These are phyloP conservation scores for Balamuthia mandrillaris DNA, from an alignment of 208 protist species.

Conservation along the genomic window DNA sequence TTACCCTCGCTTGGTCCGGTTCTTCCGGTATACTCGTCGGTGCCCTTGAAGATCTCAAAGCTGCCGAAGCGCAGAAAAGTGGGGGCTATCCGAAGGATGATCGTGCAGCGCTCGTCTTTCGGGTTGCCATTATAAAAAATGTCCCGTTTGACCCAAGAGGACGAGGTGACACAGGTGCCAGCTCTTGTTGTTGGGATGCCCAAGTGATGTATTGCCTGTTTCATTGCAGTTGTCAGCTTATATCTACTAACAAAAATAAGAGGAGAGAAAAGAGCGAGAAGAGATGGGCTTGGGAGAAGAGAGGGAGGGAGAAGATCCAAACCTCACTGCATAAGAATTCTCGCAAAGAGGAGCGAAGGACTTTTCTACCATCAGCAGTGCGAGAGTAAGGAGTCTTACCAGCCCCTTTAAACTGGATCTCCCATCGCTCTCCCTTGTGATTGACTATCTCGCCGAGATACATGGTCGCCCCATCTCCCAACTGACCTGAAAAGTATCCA, in stretches of 20 bases:
- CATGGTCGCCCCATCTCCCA: conserved; percentile 69
- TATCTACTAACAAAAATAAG: not conserved
- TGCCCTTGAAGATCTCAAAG: conserved; percentile 62
- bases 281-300: not conserved
- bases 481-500: conserved; percentile 65
- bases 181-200: conserved; percentile 68
- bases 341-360: conserved; percentile 67
- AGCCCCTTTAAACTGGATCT: conserved; percentile 57
- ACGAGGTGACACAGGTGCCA: conserved; percentile 17
- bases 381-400: conserved; percentile 70
- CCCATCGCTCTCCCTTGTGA: conserved; percentile 50
- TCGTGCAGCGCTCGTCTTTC: conserved; percentile 44
- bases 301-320: too few species aligned
- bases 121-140: conserved; percentile 56
- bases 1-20: conserved; percentile 11
- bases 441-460: conserved; percentile 64
- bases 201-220: conserved; percentile 64
- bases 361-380: conserved; percentile 63
- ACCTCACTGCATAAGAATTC: conserved; percentile 68
- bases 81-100: conserved; percentile 56
- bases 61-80: conserved; percentile 67
- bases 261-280: not conserved
- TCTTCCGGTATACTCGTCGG: not conserved
- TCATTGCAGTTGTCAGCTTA: too few species aligned
- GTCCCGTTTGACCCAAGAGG: conserved; percentile 44